These are phyloP conservation scores for Paramyrothecium roridum DNA, from an alignment of 2,329 filamentous ascomycete species.

Conservation along the genomic window DNA sequence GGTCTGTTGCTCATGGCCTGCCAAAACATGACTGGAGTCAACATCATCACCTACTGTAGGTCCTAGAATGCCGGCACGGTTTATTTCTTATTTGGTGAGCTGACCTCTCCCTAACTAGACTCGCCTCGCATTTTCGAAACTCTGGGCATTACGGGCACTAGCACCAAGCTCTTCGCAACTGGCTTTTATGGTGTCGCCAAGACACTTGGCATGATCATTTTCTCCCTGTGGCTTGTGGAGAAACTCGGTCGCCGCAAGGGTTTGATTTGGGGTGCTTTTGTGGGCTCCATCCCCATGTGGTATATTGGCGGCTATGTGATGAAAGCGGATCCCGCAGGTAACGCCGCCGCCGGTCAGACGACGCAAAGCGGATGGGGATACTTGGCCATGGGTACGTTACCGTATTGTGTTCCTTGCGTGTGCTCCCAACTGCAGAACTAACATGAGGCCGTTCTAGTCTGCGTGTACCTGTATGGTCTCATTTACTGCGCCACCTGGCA, in stretches of 20 bases:
- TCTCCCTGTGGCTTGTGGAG: slow-evolving; percentile 41
- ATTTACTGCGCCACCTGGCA: slow-evolving; percentile 32
- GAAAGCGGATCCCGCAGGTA: slow-evolving; percentile 18
- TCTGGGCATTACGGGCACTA: slow-evolving; percentile 25
- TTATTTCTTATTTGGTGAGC: too few species aligned
- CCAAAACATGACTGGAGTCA: slow-evolving; percentile 35
- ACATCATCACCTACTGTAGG: slow-evolving; percentile 54
- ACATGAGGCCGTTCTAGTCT: slow-evolving; percentile 3
- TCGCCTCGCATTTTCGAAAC: slow-evolving; percentile 26
- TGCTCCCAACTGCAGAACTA: background rate
- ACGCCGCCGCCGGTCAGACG: slow-evolving; percentile 40
- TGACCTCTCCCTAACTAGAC: slow-evolving; percentile 16
- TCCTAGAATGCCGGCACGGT: background rate
- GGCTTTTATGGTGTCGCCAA: slow-evolving; percentile 32
- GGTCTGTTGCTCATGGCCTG: slow-evolving; percentile 44
- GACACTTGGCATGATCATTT: slow-evolving; percentile 25
- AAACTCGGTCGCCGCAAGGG: slow-evolving; percentile 41
- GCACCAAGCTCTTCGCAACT: slow-evolving; percentile 27
- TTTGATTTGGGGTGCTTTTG: slow-evolving; percentile 29
- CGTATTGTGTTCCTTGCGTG: background rate
- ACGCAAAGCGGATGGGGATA: slow-evolving; percentile 30
- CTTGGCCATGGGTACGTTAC: slow-evolving; percentile 33
- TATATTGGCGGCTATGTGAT: slow-evolving; percentile 30
- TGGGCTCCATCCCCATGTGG: slow-evolving; percentile 31
- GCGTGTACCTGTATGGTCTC: slow-evolving; percentile 34